Base-by-base conservation (phyloP, 768 basidiomycete genomes). In the Tubosaeta brunneosetosa region DNA sequence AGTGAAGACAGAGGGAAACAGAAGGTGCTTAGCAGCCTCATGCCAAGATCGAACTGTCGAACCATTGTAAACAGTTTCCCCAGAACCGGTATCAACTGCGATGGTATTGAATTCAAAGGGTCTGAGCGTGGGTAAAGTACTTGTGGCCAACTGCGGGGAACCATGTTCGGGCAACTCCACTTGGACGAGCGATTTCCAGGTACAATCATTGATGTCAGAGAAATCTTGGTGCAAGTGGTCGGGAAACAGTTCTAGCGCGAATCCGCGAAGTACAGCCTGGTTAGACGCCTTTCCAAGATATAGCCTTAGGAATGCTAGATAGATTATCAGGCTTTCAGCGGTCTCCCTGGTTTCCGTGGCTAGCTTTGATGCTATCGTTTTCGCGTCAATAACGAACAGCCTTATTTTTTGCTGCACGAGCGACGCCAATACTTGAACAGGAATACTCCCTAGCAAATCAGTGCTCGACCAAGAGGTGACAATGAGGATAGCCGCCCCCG, bases 1-100 rank as follows among this genome's bases (percentile, higher is more conserved):
- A 14, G 79, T 72, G 71, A 90, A 95, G 16, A 86, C 84, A 37
- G 86, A 78, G 32, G 89, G 85, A 80, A 97, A 97, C 47, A 97
- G 73, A 31, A 97, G 70, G 62, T 95, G 91, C 61, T 90, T 91
- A 14, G 91, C 91, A 3, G 86, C 88, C 55, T 88, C 84, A 61
- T 94, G 89, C 87, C 90, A 91, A 8, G 85, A 83, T 27, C 79
- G 74, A 40, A 85, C 67, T 52, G 75, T 76, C 16, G 85, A 77
- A 33, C 83, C 81, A 58, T 84, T 83, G 53, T 80, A 77, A 46
- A 83, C 71, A 25, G 79, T 77, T 53, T 84, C 75, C 17, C 81
- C 79, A 49, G 75, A 68, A 34, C 79, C 78, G 3, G 80, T 76
- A 52, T 88, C 81, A 36, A 87, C 80, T 4, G 79, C 79, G 50